Conservation (phyloP, 2,329 filamentous ascomycete genomes). For the Calonectria pauciramosa region DNA sequence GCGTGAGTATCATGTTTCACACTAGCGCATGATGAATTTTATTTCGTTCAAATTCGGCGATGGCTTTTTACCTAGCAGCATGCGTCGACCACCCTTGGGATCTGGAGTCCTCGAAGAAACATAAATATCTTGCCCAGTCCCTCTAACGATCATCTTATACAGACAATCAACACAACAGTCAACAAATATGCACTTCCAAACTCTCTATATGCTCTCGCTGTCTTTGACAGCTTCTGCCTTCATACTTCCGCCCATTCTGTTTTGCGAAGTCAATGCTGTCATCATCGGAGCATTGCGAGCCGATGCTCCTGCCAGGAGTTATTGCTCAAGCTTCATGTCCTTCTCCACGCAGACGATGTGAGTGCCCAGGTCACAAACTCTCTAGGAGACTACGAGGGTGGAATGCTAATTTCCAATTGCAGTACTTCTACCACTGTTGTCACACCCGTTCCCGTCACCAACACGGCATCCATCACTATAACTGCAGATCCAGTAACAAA, state of each 20-base stretch:
- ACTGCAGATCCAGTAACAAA: not conserved
- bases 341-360: not conserved
- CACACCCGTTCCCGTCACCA: not conserved
- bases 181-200: not conserved
- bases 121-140: not conserved
- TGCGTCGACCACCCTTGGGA: not conserved
- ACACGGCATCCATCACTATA: not conserved
- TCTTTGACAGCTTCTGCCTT: not conserved
- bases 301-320: not conserved
- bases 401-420: not conserved
- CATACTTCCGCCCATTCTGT: not conserved
- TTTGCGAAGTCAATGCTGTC: not conserved
- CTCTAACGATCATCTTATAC: not conserved
- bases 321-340: constrained; percentile 9
- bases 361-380: not conserved
- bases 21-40: not conserved
- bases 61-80: not conserved
- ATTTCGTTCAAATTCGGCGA: not conserved
- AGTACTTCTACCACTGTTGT: not conserved
- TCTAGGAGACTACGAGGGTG: not conserved
- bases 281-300: not conserved
- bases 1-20: not conserved
- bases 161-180: not conserved
- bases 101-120: not conserved
- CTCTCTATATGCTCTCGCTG: not conserved